phyloP scores from a whole-genome alignment of 805 yeast species.

The Tetrapisispora iriomotensis region DNA sequence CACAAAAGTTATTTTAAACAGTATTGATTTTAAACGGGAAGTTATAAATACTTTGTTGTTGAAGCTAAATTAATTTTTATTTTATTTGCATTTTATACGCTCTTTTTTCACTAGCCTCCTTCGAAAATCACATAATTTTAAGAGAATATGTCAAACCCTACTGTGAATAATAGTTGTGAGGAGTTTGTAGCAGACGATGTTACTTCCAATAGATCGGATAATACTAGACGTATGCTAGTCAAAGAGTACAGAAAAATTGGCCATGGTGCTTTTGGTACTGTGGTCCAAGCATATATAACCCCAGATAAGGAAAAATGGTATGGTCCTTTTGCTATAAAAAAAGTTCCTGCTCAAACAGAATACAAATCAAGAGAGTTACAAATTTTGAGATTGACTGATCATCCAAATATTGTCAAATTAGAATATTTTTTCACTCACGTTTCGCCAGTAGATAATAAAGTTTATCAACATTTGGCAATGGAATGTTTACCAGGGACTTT shows the following conservation, averaged over 20 bases:
- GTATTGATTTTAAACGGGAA: too few species aligned
- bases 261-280: slow-evolving; percentile 83
- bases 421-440: slow-evolving; percentile 63
- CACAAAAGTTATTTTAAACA: too few species aligned
- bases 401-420: slow-evolving; percentile 67
- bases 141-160: slow-evolving; percentile 1
- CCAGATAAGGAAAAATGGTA: slow-evolving; percentile 42
- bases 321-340: slow-evolving; percentile 77
- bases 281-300: slow-evolving; percentile 56
- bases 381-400: slow-evolving; percentile 61
- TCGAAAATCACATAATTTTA: too few species aligned
- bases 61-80: too few species aligned
- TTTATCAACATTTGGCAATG: slow-evolving; percentile 78
- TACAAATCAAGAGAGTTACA: slow-evolving; percentile 76
- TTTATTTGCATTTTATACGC: too few species aligned
- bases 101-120: too few species aligned
- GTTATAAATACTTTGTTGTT: too few species aligned
- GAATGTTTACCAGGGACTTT: slow-evolving; percentile 77
- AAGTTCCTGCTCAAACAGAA: slow-evolving; percentile 82
- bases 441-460: slow-evolving; percentile 49
- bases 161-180: slow-evolving; percentile 3
- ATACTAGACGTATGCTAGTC: slow-evolving; percentile 51
- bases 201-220: slow-evolving; percentile 46
- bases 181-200: slow-evolving; percentile 53
- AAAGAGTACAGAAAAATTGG: slow-evolving; percentile 69